A percentile compares a stretch with the other conserved stretches of the same genome.
These are phyloP conservation scores for Musa itinerans DNA, from an alignment of 176 grass and related monocot genomes.

Conservation along the genomic window DNA sequence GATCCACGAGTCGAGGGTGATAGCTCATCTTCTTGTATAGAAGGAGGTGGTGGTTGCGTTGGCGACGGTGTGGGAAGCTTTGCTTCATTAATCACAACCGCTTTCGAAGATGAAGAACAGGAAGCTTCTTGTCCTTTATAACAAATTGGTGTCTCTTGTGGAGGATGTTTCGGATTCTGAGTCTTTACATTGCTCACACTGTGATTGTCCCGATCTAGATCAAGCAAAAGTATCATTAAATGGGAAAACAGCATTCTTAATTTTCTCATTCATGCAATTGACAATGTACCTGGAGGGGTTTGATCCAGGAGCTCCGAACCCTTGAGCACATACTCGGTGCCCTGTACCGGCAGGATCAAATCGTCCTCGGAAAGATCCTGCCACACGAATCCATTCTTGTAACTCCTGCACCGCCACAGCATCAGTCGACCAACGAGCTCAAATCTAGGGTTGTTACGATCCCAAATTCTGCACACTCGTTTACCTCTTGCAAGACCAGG, in stretches of 20 bases:
- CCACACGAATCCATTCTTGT: constrained; percentile 28
- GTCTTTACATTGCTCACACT: constrained; percentile 13
- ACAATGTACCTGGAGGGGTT: constrained; percentile 15
- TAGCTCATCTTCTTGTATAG: constrained; percentile 5
- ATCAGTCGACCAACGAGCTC: background rate
- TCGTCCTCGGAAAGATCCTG: constrained; percentile 29
- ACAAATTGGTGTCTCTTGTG: constrained; percentile 12
- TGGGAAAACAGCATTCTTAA: too few species aligned
- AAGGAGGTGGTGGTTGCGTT: background rate
- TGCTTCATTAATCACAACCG: constrained; percentile 20
- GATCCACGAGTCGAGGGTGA: constrained; percentile 10
- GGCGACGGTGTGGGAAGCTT: constrained; percentile 10
- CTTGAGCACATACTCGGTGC: constrained; percentile 28
- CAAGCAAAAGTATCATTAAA: background rate
- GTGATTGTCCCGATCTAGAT: constrained; percentile 21
- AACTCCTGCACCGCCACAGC: constrained; percentile 14
- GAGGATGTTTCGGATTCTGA: constrained; percentile 14
- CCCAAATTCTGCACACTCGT: background rate
- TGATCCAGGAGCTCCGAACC: constrained; percentile 26
- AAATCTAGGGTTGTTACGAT: background rate
- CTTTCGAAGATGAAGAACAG: constrained; percentile 27
- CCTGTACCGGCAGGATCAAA: constrained; percentile 18
- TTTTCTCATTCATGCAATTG: background rate
- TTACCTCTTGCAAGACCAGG: constrained; percentile 99
- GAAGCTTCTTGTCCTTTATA: constrained; percentile 22